Percentiles rank a stretch among this genome's conserved stretches.
Conservation (phyloP, 768 basidiomycete genomes). For the Russula brevipes region DNA sequence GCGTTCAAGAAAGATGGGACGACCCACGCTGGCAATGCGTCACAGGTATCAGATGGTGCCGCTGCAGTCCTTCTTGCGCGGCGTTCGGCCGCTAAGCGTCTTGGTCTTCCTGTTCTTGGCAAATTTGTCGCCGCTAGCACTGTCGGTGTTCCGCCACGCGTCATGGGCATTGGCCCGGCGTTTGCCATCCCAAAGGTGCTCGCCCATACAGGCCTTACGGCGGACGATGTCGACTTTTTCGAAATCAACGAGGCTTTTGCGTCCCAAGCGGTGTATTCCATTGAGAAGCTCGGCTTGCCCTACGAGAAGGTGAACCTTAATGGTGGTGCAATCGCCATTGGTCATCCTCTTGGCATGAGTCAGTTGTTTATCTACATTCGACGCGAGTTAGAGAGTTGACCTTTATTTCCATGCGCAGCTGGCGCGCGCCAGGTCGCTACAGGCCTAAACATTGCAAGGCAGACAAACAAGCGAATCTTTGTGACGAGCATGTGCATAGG, state of each 20-base stretch:
- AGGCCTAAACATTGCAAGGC: conserved; percentile 73
- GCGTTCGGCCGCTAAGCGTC: conserved; percentile 71
- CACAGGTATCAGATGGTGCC: conserved; percentile 89
- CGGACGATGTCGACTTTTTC: conserved; percentile 79
- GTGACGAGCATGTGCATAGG: conserved; percentile 92
- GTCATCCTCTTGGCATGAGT: conserved; percentile 85
- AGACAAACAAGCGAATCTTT: conserved; percentile 70
- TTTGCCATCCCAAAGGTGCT: conserved; percentile 79
- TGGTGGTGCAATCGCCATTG: conserved; percentile 87
- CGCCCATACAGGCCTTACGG: conserved; percentile 55
- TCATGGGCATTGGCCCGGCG: conserved; percentile 92
- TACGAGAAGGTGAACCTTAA: conserved; percentile 78
- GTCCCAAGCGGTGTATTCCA: conserved; percentile 68
- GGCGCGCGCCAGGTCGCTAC: conserved; percentile 88
- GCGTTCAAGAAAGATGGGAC: conserved; percentile 70
- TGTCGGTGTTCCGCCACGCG: conserved; percentile 78
- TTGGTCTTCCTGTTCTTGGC: conserved; percentile 81
- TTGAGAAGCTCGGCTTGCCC: conserved; percentile 65
- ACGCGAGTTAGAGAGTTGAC: not conserved
- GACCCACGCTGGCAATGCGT: conserved; percentile 84
- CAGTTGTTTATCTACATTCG: conserved; percentile 33
- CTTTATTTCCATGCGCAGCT: conserved; percentile 36
- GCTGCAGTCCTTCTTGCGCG: conserved; percentile 83
- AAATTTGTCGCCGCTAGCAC: conserved; percentile 70
- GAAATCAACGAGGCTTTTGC: conserved; percentile 94